A percentile compares a stretch with the other conserved stretches of the same genome.
These are phyloP conservation scores for Quercus gilva DNA, from an alignment of 306 rosid genomes.

Conservation along the genomic window DNA sequence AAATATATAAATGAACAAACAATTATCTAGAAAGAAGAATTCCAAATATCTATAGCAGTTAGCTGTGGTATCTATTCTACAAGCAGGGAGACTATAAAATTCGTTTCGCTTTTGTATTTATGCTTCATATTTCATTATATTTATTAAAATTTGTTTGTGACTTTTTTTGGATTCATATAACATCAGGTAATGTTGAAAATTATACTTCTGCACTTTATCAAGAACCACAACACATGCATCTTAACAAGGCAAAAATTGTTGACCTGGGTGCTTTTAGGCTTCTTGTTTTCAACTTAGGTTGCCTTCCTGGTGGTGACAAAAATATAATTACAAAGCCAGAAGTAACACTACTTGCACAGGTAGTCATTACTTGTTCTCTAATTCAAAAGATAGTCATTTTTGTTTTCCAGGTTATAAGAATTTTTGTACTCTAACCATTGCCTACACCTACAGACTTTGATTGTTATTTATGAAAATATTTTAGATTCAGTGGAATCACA, in stretches of 20 bases:
- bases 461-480: not conserved
- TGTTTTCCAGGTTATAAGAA: not conserved
- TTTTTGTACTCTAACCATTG: not conserved
- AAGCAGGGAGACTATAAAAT: not conserved
- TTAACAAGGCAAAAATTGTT: conserved; percentile 17
- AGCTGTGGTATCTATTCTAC: not conserved
- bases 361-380: conserved; percentile 66
- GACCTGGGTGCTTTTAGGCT: conserved; percentile 52
- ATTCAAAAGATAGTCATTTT: conserved; percentile 45
- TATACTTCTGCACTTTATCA: not conserved
- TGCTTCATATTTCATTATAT: not conserved
- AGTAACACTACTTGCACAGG: conserved; percentile 66
- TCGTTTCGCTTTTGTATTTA: not conserved
- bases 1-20: not conserved
- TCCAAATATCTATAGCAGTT: not conserved
- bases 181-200: not conserved
- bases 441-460: not conserved
- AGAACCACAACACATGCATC: not conserved
- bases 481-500: not conserved
- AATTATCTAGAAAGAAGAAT: not conserved
- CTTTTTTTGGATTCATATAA: not conserved
- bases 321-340: conserved; percentile 58
- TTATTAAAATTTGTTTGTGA: not conserved
- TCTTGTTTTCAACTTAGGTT: conserved; percentile 89
- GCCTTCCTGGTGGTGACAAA: conserved; percentile 92